phyloP scores from a whole-genome alignment of 345 rosid species.

The Bruguiera parviflora region DNA sequence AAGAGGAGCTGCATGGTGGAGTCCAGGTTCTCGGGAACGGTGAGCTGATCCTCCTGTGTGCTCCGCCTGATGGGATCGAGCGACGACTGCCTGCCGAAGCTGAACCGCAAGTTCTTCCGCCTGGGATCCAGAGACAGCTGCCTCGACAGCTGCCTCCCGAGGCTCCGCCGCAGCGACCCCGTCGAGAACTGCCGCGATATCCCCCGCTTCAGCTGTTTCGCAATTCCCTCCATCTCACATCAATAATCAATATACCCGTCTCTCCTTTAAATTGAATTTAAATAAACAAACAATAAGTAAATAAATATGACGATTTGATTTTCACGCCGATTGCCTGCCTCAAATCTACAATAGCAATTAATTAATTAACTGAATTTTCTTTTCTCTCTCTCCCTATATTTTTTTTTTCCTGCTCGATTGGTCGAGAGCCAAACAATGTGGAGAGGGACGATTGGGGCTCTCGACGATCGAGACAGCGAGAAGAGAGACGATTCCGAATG shows the following conservation, averaged over 20 bases:
- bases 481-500: neutral
- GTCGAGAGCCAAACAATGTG: slow-evolving; percentile 6
- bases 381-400: neutral
- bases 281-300: no score
- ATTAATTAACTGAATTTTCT: no score
- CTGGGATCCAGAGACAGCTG: slow-evolving; percentile 75
- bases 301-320: no score
- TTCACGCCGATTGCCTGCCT: no score
- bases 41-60: slow-evolving; percentile 34
- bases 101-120: slow-evolving; percentile 64
- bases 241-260: no score
- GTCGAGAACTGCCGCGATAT: slow-evolving; percentile 80
- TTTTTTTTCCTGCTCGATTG: slow-evolving; percentile 1
- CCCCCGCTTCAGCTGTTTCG: slow-evolving; percentile 63
- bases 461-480: neutral
- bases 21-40: slow-evolving; percentile 92
- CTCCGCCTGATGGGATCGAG: slow-evolving; percentile 75
- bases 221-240: slow-evolving; percentile 46
- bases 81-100: slow-evolving; percentile 84
- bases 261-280: no score
- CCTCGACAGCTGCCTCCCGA: slow-evolving; percentile 58
- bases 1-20: slow-evolving; percentile 86
- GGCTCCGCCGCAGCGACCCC: slow-evolving; percentile 52
- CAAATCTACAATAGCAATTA: no score
- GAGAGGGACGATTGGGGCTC: neutral